These are phyloP conservation scores for Mucor plumbeus DNA, from an alignment of 371 early-diverging fungal genomes.

Conservation along the genomic window DNA sequence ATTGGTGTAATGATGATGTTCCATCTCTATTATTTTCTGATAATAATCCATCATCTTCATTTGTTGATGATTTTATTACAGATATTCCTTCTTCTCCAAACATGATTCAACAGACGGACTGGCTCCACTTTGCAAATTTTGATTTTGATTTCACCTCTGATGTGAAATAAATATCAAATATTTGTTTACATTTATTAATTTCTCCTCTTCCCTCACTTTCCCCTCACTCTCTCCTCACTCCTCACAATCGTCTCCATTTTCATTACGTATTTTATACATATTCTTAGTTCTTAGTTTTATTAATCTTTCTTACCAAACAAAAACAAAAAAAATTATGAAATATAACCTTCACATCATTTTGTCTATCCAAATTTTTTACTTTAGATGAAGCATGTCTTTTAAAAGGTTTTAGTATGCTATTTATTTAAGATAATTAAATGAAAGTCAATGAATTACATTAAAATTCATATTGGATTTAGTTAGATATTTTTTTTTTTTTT, in stretches of 20 bases:
- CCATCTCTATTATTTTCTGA: constrained; percentile 25
- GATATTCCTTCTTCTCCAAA: constrained; percentile 17
- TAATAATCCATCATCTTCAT: constrained; percentile 4
- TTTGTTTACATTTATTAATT: not conserved
- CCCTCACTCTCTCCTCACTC: not conserved
- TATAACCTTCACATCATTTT: not conserved
- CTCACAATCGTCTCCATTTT: not conserved
- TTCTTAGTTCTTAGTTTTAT: not conserved
- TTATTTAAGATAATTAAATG: too few species aligned
- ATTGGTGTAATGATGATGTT: constrained; percentile 19
- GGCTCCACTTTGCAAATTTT: constrained; percentile 45
- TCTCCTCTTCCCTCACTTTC: not conserved
- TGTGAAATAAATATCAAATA: not conserved
- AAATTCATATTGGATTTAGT: too few species aligned
- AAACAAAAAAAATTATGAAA: not conserved
- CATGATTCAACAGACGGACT: constrained; percentile 24
- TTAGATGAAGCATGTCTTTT: too few species aligned
- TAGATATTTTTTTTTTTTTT: too few species aligned
- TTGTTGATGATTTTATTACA: constrained; percentile 20
- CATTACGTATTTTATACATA: not conserved
- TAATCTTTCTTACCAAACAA: not conserved
- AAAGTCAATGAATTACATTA: too few species aligned
- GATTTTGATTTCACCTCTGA: constrained; percentile 33
- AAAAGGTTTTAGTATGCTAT: too few species aligned
- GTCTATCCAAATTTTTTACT: too few species aligned